Conservation (phyloP, 106 monocot genomes). For the Cymbidium sinense region DNA sequence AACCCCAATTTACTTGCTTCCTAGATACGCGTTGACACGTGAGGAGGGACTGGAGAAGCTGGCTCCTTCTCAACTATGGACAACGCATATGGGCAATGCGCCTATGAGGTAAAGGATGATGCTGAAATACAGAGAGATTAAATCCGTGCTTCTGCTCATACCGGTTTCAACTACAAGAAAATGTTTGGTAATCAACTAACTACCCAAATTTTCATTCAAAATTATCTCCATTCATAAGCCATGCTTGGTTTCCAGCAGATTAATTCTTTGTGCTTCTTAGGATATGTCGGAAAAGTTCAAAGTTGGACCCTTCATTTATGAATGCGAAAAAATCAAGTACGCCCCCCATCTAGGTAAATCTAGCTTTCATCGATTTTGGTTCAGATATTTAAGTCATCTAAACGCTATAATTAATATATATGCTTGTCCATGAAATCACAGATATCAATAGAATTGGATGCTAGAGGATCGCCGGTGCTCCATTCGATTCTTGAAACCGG, state of each 20-base stretch:
- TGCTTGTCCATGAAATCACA: too few species aligned
- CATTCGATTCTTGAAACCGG: too few species aligned
- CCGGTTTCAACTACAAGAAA: slow-evolving; percentile 1
- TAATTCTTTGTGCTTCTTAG: neutral
- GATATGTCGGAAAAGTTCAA: neutral
- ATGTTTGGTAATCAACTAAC: slow-evolving; percentile 1
- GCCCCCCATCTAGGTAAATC: neutral
- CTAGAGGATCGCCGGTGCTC: too few species aligned
- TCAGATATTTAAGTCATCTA: too few species aligned
- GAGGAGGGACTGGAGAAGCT: neutral
- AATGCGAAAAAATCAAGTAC: neutral
- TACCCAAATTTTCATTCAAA: too few species aligned
- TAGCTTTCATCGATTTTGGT: too few species aligned
- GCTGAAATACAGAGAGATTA: neutral
- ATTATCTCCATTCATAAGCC: too few species aligned
- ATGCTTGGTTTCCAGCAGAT: neutral
- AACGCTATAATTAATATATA: too few species aligned
- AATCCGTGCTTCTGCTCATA: slow-evolving; percentile 3
- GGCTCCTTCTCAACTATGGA: slow-evolving; percentile 3
- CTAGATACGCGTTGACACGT: neutral
- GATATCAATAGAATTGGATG: too few species aligned
- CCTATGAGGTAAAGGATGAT: neutral
- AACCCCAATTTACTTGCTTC: slow-evolving; percentile 7
- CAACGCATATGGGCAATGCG: neutral
- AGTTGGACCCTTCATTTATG: neutral